Evolutionary conservation across 2,329 filamentous ascomycete genomes (phyloP), one percentile per base, ranked within the genome.

Genomic region (Botryotinia calthae): DNA sequence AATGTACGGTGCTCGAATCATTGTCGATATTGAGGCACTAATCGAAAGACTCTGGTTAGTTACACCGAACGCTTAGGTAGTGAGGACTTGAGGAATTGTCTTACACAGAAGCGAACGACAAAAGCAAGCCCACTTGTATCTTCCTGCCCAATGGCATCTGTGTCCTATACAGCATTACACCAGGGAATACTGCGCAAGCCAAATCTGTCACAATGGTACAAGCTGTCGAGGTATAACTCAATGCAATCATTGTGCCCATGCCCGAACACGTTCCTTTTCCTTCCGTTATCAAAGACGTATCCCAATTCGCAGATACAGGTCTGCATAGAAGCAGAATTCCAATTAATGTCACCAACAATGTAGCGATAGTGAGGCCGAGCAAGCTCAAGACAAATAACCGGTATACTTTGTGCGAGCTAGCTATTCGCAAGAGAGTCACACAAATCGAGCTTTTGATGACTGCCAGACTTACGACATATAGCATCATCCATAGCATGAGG

Each of bases 161-260:
- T 10, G 79, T 80, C 2, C 76, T 78, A 78, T 79, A 82, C 7
- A 82, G 73, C 25, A 82, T 77, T 5, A 81, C 66, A 2, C 78
- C 81, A 0, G 81, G 81, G 10, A 82, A 74, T 1, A 82, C 73
- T 0, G 79, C 79, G 14, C 79, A 78, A 14, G 79, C 79, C 66
- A 80, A 20, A 66, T 82, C 81, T n/a, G 81, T 82, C 3, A 79
- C 73, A 42, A 82, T 81, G 10, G 80, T 80, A 9, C 77, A 77
- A 25, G 76, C 79, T 2, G 81, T 82, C 1, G 80, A 79, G 9
- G 78, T 80, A 67, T 82, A 77, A 40, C 72, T 75, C 48, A 77
- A 67, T 22, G 62, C 78, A 25, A 79, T 66, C 75, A 77, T 76
- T 16, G 73, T 59, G 25, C 51, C 31, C 76, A 76, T 76, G 2